Evolutionary conservation across 257 asterid genomes (phyloP), one percentile per base, ranked within the genome.

Genomic region (Plectranthus barbatus): DNA sequence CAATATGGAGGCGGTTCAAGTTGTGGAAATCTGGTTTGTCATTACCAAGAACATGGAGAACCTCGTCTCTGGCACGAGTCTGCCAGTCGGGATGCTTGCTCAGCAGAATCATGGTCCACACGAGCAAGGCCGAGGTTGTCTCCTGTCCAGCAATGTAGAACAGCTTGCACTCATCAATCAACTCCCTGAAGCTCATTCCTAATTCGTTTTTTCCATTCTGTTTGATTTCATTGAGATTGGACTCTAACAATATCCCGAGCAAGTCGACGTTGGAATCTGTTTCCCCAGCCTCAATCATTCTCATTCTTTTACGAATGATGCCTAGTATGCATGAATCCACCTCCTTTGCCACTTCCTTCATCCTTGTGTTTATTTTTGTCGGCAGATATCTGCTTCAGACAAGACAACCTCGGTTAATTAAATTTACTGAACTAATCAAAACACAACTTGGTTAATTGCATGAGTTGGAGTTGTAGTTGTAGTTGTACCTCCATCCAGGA

Each of bases 101-200:
- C 37, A 80, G 46, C 40, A 76, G 26, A 41, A 80, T 39, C 85
- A 80, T 59, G 0, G 85, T 76, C 82, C 85, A 76, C 0, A 74
- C 74, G 23, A 80, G 80, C 67, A 76, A 37, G 5, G 46, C 14
- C 3, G 76, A 39, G 0, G 81, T 73, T 5, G 82, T 80, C 41
- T 80, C 85, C 10, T 80, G 82, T 0, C 85, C 85, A 0, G 76
- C 78, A 41, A 77, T 42, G 72, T 80, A 80, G 56, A 77, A 80
- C 11, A 80, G 64, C 21, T 77, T 80, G 77, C 81, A 80, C 31
- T 80, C 86, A 36, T 74, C 81, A 8, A 80, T 65, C 4, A 80
- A 73, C 7, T 74, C 83, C 23, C 45, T 4, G 24, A 71, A 19
- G 13, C 47, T 68, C 70, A 80, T 60, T 1, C 79, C 81, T 0